Evolutionary conservation across 352 stramenopile genomes (phyloP), one percentile per base, ranked within the genome.

Genomic region (Phytophthora cactorum): DNA sequence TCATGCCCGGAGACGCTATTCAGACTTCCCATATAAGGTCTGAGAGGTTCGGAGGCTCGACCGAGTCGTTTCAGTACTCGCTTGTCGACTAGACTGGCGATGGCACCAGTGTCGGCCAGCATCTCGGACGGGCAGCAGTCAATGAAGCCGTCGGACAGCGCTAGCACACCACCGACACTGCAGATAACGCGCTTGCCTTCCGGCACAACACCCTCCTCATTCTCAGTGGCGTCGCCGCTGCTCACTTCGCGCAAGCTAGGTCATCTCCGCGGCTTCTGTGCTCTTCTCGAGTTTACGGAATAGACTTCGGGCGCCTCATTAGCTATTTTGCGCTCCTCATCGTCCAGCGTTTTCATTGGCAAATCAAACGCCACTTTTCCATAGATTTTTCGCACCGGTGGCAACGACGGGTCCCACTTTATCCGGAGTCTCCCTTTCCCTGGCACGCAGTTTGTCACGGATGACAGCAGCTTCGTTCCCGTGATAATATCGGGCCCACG

Each of bases 101-200:
- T 39, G 3, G 46, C 46, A 47, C 10, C 46, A 2, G 46, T 39
- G 8, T 55, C 49, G 5, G 17, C 49, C 12, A 55, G 49, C 49
- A 55, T 55, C 15, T 55, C 29, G 4, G 49, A 34, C 49, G 49
- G 49, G 15, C 49, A 55, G 28, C 49, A 41, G 27, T 43, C 49
- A 4, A 55, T 55, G 28, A 25, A 55, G 5, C 49, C 49, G 39
- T 17, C 29, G 0, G 49, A 55, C 5, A 55, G n/a, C 3, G 49
- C 49, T 6, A 44, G 11, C 22, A 55, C 6, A 15, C 49, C 28
- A 0, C 49, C 49, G 10, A 53, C 28, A 4, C 46, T 53, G 11
- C 46, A 53, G 11, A 53, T 39, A 0, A 53, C 46, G 9, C 27
- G 46, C 15, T 53, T 38, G 7, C 46, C 46, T 1, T 53, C 27